Evolutionary conservation across 495 filamentous ascomycete species (phyloP), one percentile per base, ranked within the genome.

Genomic region (Penicillium taxi): DNA sequence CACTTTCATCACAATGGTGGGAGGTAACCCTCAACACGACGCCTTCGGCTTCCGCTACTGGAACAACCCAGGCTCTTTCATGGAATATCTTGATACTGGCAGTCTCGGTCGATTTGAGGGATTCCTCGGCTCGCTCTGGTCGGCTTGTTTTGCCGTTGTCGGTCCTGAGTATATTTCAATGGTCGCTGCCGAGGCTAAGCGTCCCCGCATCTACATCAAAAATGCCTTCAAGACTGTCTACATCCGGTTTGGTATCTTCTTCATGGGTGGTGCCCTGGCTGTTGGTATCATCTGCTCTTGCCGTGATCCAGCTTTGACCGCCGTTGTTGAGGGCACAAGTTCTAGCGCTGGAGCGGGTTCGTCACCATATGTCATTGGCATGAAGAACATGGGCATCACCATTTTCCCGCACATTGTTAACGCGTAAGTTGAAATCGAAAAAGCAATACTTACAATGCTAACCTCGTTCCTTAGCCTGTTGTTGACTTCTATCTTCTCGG

Each of bases 81-180:
- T 51, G 23, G 74, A 78, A 45, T 63, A 80, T 37, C 75, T 81
- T 46, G 63, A 67, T 32, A 67, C 64, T 0, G 84, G 82, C 2
- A 21, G 54, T n/a, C 59, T 83, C 0, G 85, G 85, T 26, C 72
- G 74, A 9, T 87, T 81, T 41, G 60, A 84, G 35, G 83, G 84
- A 1, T 86, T 87, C 41, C 59, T 87, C 11, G 72, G 76, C 25
- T 77, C 79, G 26, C 48, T 90, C 2, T 82, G 81, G 51, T 75
- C 48, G 2, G 53, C 53, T 7, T 41, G 37, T 26, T 53, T 70
- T 24, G 35, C 41, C 12, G 53, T 57, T 7, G 57, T 61, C 7
- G 84, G 84, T 3, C 83, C 83, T 0, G 85, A 88, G 48, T 89
- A 87, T 49, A 78, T 88, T 30, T 73, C 76, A 34, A 88, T 88